These are phyloP conservation scores for Phytopythium delawarense DNA, from an alignment of 352 stramenopile genomes.

Conservation along the genomic window DNA sequence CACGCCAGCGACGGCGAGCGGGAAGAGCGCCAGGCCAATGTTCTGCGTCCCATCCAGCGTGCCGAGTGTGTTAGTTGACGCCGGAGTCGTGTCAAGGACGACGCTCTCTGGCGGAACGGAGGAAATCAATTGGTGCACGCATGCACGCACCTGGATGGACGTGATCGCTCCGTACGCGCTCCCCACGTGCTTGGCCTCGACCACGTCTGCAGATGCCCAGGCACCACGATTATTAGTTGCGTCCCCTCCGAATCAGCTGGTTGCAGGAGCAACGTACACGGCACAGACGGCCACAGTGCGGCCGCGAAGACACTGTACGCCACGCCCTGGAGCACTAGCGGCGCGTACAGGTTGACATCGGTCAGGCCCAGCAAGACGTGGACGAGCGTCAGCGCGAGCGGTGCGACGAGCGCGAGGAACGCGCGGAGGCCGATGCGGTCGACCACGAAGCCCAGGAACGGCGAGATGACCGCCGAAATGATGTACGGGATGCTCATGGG, in stretches of 20 bases:
- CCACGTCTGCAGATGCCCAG: conserved; percentile 46
- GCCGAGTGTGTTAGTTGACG: neutral
- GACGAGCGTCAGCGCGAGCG: conserved; percentile 73
- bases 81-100: neutral
- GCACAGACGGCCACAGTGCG: conserved; percentile 90
- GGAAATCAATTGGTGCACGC: neutral
- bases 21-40: conserved; percentile 76
- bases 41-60: conserved; percentile 38
- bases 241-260: neutral
- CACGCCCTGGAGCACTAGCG: conserved; percentile 88
- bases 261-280: conserved; percentile 31
- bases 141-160: conserved; percentile 76
- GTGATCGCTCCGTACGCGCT: conserved; percentile 93
- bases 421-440: conserved; percentile 86
- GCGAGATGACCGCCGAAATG: conserved; percentile 86
- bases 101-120: neutral
- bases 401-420: conserved; percentile 72
- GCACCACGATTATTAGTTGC: neutral
- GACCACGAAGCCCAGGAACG: conserved; percentile 89
- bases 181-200: conserved; percentile 83
- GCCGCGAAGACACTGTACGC: conserved; percentile 92
- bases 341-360: conserved; percentile 68
- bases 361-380: conserved; percentile 85
- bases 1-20: conserved; percentile 65
- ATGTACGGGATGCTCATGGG: conserved; percentile 93